A percentile compares a stretch with the other conserved stretches of the same genome.
Evolutionary conservation across 495 filamentous ascomycete species (phyloP).

Genomic region (Penicillium chermesinum): DNA sequence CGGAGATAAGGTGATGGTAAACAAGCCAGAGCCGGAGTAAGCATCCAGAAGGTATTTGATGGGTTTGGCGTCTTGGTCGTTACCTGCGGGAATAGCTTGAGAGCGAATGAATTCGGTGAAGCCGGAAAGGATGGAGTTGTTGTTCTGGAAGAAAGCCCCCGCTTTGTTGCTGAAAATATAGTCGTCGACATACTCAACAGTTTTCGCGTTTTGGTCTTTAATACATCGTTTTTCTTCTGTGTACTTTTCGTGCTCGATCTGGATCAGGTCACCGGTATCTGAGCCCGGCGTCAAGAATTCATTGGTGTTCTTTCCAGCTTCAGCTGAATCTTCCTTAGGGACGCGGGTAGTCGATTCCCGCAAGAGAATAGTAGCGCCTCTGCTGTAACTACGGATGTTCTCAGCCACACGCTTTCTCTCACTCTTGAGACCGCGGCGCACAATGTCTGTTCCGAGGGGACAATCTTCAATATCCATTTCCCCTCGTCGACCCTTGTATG

Average conservation of each 20-base stretch:
- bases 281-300: slow-evolving; percentile 12
- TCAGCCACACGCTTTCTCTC: slow-evolving; percentile 66
- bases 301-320: slow-evolving; percentile 14
- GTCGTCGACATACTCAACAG: slow-evolving; percentile 80
- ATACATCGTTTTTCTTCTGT: slow-evolving; percentile 79
- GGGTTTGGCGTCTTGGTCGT: slow-evolving; percentile 28
- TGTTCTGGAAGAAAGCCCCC: slow-evolving; percentile 97
- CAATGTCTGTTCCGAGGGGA: slow-evolving; percentile 83
- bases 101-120: slow-evolving; percentile 90
- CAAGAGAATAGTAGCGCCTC: slow-evolving; percentile 82
- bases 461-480: slow-evolving; percentile 96
- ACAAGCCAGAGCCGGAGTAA: slow-evolving; percentile 94
- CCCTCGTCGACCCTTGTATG: slow-evolving; percentile 62
- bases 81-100: slow-evolving; percentile 54
- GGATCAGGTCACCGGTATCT: slow-evolving; percentile 36
- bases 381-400: slow-evolving; percentile 65
- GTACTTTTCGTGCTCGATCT: slow-evolving; percentile 39
- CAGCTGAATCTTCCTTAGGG: slow-evolving; percentile 38
- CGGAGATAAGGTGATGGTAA: slow-evolving; percentile 86
- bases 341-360: slow-evolving; percentile 77
- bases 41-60: slow-evolving; percentile 91
- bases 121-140: slow-evolving; percentile 90
- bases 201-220: slow-evolving; percentile 73
- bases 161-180: slow-evolving; percentile 87
- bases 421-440: slow-evolving; percentile 66